Percentiles rank a stretch among this genome's conserved stretches.
Evolutionary conservation across 495 filamentous ascomycete genomes (phyloP).

Genomic region (Hypoxylon cercidicola): DNA sequence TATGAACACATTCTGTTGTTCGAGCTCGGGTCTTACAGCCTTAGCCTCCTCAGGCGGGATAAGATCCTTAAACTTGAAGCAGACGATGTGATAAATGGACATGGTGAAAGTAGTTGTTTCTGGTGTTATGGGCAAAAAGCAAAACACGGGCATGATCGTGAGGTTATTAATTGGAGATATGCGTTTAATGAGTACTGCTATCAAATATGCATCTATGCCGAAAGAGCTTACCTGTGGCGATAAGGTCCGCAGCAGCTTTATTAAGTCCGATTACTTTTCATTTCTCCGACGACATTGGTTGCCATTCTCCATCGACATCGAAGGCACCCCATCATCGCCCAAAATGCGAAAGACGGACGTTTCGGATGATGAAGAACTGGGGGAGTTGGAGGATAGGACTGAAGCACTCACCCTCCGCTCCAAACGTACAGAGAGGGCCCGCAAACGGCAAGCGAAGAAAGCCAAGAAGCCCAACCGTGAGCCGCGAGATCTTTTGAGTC

Average conservation of each 20-base stretch:
- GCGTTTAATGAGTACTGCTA: too few species aligned
- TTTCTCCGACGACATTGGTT: too few species aligned
- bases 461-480: slow-evolving; percentile 25
- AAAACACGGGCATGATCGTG: too few species aligned
- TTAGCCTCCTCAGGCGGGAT: slow-evolving; percentile 50
- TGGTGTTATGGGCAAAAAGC: background rate
- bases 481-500: slow-evolving; percentile 46
- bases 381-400: slow-evolving; percentile 43
- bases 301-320: too few species aligned
- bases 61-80: slow-evolving; percentile 65
- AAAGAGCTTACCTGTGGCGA: too few species aligned
- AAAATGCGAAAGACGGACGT: slow-evolving; percentile 29
- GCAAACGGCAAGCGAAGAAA: slow-evolving; percentile 56
- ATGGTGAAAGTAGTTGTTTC: slow-evolving; percentile 42
- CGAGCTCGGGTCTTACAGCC: slow-evolving; percentile 52
- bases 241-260: too few species aligned
- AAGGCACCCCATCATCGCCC: background rate
- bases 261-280: too few species aligned
- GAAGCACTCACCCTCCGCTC: slow-evolving; percentile 55
- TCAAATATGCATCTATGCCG: too few species aligned
- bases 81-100: slow-evolving; percentile 66
- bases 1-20: background rate
- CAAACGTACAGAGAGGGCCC: slow-evolving; percentile 60
- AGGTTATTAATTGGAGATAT: too few species aligned
- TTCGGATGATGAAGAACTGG: slow-evolving; percentile 39